A percentile compares a stretch with the other conserved stretches of the same genome.
These are phyloP conservation scores for Populus pruinosa DNA, from an alignment of 345 rosid genomes.

Conservation along the genomic window DNA sequence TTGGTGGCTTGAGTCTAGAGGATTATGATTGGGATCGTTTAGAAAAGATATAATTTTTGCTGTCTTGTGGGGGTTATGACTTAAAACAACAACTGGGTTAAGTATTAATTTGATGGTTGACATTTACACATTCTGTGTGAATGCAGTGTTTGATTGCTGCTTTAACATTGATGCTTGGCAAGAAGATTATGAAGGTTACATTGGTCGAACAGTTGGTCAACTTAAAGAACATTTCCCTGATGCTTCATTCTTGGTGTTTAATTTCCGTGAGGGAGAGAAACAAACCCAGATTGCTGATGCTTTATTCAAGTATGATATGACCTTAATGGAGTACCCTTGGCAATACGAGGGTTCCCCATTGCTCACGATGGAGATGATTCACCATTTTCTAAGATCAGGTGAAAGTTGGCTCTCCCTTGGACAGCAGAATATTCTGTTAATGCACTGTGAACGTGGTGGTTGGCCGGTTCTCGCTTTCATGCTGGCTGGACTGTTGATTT, in stretches of 20 bases:
- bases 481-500: conserved; percentile 77
- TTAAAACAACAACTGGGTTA: not conserved
- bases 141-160: conserved; percentile 85
- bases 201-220: conserved; percentile 62
- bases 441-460: conserved; percentile 90
- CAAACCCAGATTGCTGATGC: conserved; percentile 53
- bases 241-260: conserved; percentile 76
- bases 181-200: conserved; percentile 60
- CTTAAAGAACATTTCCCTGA: conserved; percentile 73
- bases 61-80: not conserved
- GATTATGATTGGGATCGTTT: not conserved
- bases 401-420: conserved; percentile 98
- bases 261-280: conserved; percentile 73
- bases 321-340: conserved; percentile 95
- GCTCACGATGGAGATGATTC: conserved; percentile 78
- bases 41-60: not conserved
- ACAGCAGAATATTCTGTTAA: conserved; percentile 59
- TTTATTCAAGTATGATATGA: conserved; percentile 68
- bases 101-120: conserved; percentile 10
- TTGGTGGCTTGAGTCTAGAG: not conserved
- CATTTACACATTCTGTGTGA: conserved; percentile 10
- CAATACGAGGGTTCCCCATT: conserved; percentile 89
- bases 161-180: conserved; percentile 64
- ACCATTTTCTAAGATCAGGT: conserved; percentile 84
- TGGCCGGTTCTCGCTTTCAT: conserved; percentile 88